phyloP scores from a whole-genome alignment of 257 asterid genomes.

The Lavandula angustifolia region DNA sequence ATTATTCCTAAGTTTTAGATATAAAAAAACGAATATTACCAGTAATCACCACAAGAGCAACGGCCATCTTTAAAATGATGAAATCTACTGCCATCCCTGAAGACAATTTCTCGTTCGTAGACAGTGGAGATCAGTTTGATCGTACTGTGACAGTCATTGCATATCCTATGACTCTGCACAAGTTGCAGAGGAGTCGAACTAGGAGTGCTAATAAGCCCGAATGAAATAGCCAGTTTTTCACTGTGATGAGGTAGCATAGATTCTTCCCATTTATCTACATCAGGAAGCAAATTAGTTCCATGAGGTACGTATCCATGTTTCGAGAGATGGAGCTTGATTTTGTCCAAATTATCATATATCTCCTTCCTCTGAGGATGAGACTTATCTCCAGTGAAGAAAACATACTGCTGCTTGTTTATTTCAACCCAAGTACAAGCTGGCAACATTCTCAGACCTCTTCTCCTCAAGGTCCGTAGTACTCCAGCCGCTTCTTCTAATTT shows the following conservation, averaged over 20 bases:
- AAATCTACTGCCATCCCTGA: conserved; percentile 84
- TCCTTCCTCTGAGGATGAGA: conserved; percentile 50
- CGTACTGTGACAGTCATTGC: conserved; percentile 71
- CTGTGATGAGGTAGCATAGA: conserved; percentile 55
- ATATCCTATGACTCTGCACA: conserved; percentile 81
- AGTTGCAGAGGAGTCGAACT: conserved; percentile 70
- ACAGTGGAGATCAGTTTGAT: conserved; percentile 60
- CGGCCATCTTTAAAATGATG: conserved; percentile 64
- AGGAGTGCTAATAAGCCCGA: conserved; percentile 71
- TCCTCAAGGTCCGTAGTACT: conserved; percentile 63
- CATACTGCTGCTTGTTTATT: conserved; percentile 62
- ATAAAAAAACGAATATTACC: conserved; percentile 46
- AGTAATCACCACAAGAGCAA: conserved; percentile 90
- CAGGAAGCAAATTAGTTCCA: conserved; percentile 65
- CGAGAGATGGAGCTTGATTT: conserved; percentile 48
- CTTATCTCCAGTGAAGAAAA: conserved; percentile 68
- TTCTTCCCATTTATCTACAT: conserved; percentile 68
- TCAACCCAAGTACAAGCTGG: conserved; percentile 88
- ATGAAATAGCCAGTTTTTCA: conserved; percentile 85
- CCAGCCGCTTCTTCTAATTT: conserved; percentile 70
- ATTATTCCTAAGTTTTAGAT: conserved; percentile 7
- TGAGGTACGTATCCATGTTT: conserved; percentile 48
- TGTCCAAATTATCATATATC: conserved; percentile 54
- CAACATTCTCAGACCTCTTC: conserved; percentile 64
- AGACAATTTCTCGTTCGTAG: conserved; percentile 54